Evolutionary conservation across 257 asterid genomes (phyloP).

Genomic region (Misopates orontium): DNA sequence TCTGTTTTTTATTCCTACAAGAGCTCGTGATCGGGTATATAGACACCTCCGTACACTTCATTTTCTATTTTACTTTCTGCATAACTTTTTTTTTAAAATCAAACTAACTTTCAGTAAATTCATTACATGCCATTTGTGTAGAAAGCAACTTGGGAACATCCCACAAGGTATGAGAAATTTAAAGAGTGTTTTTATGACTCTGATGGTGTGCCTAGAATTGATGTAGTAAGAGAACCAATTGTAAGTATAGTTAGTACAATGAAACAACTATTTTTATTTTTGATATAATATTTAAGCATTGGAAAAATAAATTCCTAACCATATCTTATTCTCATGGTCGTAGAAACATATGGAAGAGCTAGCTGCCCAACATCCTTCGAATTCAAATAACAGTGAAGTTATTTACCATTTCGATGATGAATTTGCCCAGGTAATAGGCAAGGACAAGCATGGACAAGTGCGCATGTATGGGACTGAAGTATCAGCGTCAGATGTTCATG

Average conservation of each 20-base stretch:
- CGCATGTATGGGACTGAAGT: constrained; percentile 15
- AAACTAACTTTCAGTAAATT: not conserved
- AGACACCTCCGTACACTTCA: too few relatives aligned
- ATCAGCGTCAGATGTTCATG: not conserved
- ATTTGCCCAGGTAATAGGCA: constrained; percentile 1
- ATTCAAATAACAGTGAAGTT: not conserved
- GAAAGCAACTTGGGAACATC: too few relatives aligned
- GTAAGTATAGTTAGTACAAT: not conserved
- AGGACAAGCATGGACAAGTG: constrained; percentile 4
- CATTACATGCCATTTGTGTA: too few relatives aligned
- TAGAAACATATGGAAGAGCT: constrained; percentile 5
- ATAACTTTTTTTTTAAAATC: not conserved
- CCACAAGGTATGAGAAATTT: too few relatives aligned
- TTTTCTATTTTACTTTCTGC: not conserved
- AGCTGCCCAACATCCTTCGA: not conserved
- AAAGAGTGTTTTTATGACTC: too few relatives aligned
- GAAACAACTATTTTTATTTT: too few relatives aligned
- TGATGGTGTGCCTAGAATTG: too few relatives aligned
- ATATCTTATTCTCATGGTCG: too few relatives aligned
- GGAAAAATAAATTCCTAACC: too few relatives aligned
- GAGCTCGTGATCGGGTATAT: too few relatives aligned
- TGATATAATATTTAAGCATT: too few relatives aligned
- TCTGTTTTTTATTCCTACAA: too few relatives aligned
- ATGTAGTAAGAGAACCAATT: not conserved
- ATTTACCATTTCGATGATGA: not conserved